These are phyloP conservation scores for Phycomyces nitens DNA, from an alignment of 192 early-diverging fungal genomes.

Conservation along the genomic window DNA sequence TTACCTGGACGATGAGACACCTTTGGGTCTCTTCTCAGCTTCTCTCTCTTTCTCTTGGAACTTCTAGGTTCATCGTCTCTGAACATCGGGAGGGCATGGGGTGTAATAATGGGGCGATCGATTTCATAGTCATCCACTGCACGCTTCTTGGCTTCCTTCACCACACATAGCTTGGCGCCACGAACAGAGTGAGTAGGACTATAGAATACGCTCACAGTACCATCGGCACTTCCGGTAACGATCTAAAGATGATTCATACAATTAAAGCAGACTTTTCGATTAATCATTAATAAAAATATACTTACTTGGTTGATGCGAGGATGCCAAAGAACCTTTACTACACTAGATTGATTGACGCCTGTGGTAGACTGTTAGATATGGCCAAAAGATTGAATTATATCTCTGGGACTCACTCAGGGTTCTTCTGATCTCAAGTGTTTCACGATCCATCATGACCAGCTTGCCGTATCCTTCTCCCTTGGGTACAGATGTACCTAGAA, in stretches of 20 bases:
- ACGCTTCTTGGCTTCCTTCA: conserved; percentile 62
- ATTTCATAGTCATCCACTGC: conserved; percentile 61
- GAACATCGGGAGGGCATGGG: conserved; percentile 87
- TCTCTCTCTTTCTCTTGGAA: conserved; percentile 73
- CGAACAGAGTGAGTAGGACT: conserved; percentile 60
- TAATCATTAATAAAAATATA: conserved; percentile 4
- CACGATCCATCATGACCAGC: conserved; percentile 61
- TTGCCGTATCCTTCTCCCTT: conserved; percentile 68
- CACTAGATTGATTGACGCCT: conserved; percentile 54
- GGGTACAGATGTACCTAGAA: conserved; percentile 55
- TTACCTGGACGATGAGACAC: conserved; percentile 71
- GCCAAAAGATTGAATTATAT: neutral
- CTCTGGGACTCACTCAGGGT: conserved; percentile 55
- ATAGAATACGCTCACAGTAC: conserved; percentile 74
- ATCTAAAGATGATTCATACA: conserved; percentile 35
- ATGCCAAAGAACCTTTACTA: conserved; percentile 83
- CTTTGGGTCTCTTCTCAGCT: conserved; percentile 64
- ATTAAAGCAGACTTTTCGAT: neutral
- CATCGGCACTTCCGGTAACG: conserved; percentile 71
- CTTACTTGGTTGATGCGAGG: conserved; percentile 68
- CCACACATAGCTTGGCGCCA: conserved; percentile 70
- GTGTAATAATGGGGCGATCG: conserved; percentile 77
- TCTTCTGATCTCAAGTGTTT: conserved; percentile 51
- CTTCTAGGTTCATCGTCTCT: conserved; percentile 61
- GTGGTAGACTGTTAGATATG: neutral